phyloP scores from a whole-genome alignment of 2,329 filamentous ascomycete genomes.

The Neonectria ditissima region DNA sequence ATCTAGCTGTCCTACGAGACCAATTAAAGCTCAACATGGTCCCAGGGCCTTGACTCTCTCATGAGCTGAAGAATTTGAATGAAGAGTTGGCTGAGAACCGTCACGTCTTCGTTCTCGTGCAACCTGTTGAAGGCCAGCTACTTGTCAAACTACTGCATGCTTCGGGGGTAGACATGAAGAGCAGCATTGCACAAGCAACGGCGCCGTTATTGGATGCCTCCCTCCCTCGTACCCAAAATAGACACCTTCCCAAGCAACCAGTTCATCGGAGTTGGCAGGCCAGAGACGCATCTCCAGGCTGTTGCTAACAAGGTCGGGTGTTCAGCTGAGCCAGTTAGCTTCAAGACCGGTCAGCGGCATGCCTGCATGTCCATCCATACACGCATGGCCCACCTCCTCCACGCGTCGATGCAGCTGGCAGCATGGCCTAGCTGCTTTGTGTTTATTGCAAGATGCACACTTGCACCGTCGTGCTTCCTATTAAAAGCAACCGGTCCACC shows the following conservation, averaged over 20 bases:
- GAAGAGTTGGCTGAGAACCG: no score
- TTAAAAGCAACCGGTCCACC: slow-evolving; percentile 22
- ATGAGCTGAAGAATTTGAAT: not conserved
- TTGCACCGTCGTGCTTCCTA: slow-evolving; percentile 2
- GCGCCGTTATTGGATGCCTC: slow-evolving; percentile 13
- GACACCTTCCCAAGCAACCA: slow-evolving; percentile 4
- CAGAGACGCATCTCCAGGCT: not conserved
- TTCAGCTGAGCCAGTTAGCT: slow-evolving; percentile 15
- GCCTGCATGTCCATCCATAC: slow-evolving; percentile 5
- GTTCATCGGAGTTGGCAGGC: slow-evolving; percentile 12
- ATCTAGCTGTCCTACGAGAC: not conserved
- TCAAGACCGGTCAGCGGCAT: not conserved
- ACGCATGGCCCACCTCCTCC: slow-evolving; percentile 16
- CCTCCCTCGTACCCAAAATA: slow-evolving; percentile 16
- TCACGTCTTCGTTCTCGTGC: not conserved
- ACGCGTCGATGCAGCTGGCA: not conserved
- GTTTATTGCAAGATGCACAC: slow-evolving; percentile 9
- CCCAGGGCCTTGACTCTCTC: not conserved
- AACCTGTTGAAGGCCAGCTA: no score
- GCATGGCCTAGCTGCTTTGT: slow-evolving; percentile 13
- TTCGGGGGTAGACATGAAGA: no score
- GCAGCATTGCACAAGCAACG: not conserved
- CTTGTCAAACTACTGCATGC: no score
- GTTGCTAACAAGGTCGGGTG: not conserved
- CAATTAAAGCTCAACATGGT: not conserved